Conservation (phyloP, 1,284 basidiomycete genomes). For the Tilletiopsis washingtonensis region DNA sequence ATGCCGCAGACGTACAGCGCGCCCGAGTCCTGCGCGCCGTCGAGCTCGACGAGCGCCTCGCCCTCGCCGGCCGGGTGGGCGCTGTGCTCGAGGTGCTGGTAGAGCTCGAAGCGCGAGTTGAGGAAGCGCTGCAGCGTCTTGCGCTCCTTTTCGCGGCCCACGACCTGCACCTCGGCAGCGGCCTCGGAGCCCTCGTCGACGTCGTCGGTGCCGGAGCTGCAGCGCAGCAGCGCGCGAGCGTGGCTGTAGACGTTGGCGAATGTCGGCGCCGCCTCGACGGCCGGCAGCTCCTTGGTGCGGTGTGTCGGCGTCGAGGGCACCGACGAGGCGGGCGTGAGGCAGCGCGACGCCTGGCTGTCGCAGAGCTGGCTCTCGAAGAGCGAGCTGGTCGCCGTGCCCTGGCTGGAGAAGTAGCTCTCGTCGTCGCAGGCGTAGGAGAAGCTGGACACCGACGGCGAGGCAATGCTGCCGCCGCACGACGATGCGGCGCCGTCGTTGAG, state of each 20-base stretch:
- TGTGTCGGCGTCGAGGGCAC: background rate
- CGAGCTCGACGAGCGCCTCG: slow-evolving; percentile 14
- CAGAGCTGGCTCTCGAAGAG: no score
- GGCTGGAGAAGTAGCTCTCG: slow-evolving; percentile 24
- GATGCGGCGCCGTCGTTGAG: slow-evolving; percentile 9
- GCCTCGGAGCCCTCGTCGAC: slow-evolving; percentile 5
- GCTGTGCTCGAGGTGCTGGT: slow-evolving; percentile 10
- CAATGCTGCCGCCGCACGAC: slow-evolving; percentile 7
- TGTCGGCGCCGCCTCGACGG: background rate
- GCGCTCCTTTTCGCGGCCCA: slow-evolving; percentile 44
- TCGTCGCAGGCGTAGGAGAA: no score
- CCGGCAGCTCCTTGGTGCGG: background rate
- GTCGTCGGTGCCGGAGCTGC: slow-evolving; percentile 17
- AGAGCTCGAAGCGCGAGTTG: slow-evolving; percentile 23
- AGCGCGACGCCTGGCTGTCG: no score
- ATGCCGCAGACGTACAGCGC: slow-evolving; percentile 50
- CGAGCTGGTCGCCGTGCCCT: slow-evolving; percentile 18
- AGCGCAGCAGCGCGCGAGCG: slow-evolving; percentile 44
- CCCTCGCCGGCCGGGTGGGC: slow-evolving; percentile 2
- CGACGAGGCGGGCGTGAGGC: no score
- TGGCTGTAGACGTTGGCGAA: slow-evolving; percentile 46
- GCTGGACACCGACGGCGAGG: slow-evolving; percentile 4
- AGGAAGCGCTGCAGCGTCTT: slow-evolving; percentile 40
- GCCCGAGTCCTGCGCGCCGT: slow-evolving; percentile 23
- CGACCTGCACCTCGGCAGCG: slow-evolving; percentile 27